Evolutionary conservation across 805 yeast species (phyloP), one percentile per base, ranked within the genome.

Genomic region (Metschnikowia lochheadii): DNA sequence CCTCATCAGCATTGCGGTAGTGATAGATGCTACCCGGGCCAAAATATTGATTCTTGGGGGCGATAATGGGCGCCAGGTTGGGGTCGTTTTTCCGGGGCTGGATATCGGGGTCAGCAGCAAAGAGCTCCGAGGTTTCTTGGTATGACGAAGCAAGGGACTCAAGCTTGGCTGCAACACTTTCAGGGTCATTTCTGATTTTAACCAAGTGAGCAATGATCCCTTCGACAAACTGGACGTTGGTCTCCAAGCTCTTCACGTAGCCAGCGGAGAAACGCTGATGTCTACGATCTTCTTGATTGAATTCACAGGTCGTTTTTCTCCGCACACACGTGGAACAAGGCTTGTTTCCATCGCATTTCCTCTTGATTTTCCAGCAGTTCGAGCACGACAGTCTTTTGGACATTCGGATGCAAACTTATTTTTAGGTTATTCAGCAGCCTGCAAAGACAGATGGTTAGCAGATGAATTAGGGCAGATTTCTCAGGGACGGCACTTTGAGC

Each of bases 11-110:
- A 10, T 48, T 50, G 3, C 50, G 23, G 38, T 38, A 47, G 34
- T 54, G 54, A 40, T 46, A 57, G 11, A 57, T 56, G 26, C 56
- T 54, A 15, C 61, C 61, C 5, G 61, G 58, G 13, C 61, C 61
- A 39, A 54, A 57, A 23, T 51, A 57, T 37, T 49, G 53, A 39
- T 50, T 45, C 2, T 50, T 49, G 20, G 51, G 46, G 26, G 50
- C 52, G 5, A 49, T 41, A n/a, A 48, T 45, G 4, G 56, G 48
- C 33, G 37, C 15, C n/a, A 37, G 44, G 18, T 45, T 17, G 29
- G 34, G 23, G n/a, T 44, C 52, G 13, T 40, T 48, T 17, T 52
- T 52, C 10, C 34, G 44, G 17, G 51, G 52, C 21, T 44, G 45
- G 14, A 49, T 34, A 2, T 52, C 48, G 10, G 50, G 55, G 13